Evolutionary conservation across 2,329 filamentous ascomycete species (phyloP).

Genomic region (Fusarium beomiforme): DNA sequence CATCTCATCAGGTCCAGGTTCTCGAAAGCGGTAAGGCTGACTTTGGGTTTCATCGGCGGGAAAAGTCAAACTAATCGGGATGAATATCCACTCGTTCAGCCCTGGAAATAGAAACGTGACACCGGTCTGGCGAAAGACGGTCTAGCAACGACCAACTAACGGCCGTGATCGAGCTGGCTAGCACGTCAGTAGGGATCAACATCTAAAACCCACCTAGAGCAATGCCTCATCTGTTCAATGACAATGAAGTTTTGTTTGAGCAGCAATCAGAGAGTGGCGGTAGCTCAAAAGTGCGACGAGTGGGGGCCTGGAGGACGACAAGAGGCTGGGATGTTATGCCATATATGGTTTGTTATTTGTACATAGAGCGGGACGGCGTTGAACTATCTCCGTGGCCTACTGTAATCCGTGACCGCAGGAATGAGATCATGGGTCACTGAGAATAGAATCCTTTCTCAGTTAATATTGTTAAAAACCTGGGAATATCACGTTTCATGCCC

Average conservation of each 20-base stretch:
- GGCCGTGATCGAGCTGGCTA: neutral
- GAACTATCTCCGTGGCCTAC: neutral
- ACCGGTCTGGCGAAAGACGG: neutral
- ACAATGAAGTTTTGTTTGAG: neutral
- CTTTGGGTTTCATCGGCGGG: slow-evolving; percentile 22
- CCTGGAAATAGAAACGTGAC: slow-evolving; percentile 29
- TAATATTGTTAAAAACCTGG: slow-evolving; percentile 3
- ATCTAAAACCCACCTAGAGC: neutral
- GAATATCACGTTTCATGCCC: slow-evolving; percentile 13
- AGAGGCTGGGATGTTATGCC: slow-evolving; percentile 14
- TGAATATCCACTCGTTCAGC: slow-evolving; percentile 31
- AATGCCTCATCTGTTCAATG: slow-evolving; percentile 1
- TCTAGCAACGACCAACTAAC: neutral
- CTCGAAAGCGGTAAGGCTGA: slow-evolving; percentile 38
- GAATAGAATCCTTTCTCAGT: slow-evolving; percentile 30
- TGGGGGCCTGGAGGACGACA: slow-evolving; percentile 24
- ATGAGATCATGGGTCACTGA: slow-evolving; percentile 28
- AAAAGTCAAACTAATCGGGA: neutral
- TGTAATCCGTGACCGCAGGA: neutral
- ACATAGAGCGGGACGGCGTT: neutral
- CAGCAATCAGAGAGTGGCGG: slow-evolving; percentile 6
- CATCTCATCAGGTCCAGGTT: slow-evolving; percentile 1
- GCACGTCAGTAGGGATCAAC: neutral
- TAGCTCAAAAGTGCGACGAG: slow-evolving; percentile 16
- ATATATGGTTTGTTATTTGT: neutral